Evolutionary conservation across 371 early-diverging fungal genomes (phyloP).

Genomic region (Mortierella sp.): DNA sequence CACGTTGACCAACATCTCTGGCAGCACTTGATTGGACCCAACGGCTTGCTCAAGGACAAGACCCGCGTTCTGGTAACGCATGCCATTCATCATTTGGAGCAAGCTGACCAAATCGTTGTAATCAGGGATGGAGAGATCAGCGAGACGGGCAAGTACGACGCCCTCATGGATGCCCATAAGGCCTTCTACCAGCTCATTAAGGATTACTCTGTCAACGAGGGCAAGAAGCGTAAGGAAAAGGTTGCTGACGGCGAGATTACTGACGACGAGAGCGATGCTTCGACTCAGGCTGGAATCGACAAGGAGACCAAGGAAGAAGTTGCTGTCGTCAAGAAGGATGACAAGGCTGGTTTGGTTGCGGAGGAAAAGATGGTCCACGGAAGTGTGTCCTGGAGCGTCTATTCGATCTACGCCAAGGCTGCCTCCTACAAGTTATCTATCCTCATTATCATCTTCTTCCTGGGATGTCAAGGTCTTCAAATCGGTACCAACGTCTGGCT

Average conservation of each 20-base stretch:
- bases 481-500: conserved; percentile 72
- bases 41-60: conserved; percentile 70
- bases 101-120: conserved; percentile 65
- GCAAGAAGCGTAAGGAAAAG: conserved; percentile 7
- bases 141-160: conserved; percentile 66
- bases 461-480: conserved; percentile 21
- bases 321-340: conserved; percentile 59
- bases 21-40: conserved; percentile 60
- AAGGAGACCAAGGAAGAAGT: conserved; percentile 60
- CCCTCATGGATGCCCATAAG: conserved; percentile 58
- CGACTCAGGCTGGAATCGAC: conserved; percentile 15
- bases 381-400: conserved; percentile 66
- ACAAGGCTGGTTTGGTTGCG: conserved; percentile 46
- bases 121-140: conserved; percentile 67
- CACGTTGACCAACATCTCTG: conserved; percentile 42
- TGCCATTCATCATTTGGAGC: conserved; percentile 48
- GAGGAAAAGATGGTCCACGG: conserved; percentile 66
- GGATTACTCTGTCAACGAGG: conserved; percentile 23
- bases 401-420: conserved; percentile 66
- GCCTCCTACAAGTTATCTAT: conserved; percentile 39
- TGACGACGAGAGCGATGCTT: conserved; percentile 13
- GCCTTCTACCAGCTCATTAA: conserved; percentile 30
- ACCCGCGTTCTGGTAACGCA: conserved; percentile 63
- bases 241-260: neutral
- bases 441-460: conserved; percentile 36